A percentile compares a stretch with the other conserved stretches of the same genome.
Evolutionary conservation across 306 rosid species (phyloP).

Genomic region (Quercus alba): DNA sequence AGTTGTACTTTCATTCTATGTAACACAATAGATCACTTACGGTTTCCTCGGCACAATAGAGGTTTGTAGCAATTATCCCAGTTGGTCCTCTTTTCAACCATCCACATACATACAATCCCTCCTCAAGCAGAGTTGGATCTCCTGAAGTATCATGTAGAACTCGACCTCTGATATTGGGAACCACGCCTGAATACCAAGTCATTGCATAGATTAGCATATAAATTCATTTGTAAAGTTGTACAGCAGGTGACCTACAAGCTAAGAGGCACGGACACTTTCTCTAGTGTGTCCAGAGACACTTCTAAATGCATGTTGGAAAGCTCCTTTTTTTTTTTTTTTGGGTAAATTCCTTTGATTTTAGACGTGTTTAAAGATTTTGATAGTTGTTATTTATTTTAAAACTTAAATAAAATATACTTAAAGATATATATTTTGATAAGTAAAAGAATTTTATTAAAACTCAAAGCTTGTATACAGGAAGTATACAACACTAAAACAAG

Average conservation of each 20-base stretch:
- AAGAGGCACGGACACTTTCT: neutral
- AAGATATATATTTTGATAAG: too few species aligned
- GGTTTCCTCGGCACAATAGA: slow-evolving; percentile 89
- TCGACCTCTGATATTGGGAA: slow-evolving; percentile 81
- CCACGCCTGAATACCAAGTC: slow-evolving; percentile 57
- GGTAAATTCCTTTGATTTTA: too few species aligned
- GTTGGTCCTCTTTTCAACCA: slow-evolving; percentile 99
- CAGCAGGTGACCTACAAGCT: neutral
- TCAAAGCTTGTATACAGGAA: too few species aligned
- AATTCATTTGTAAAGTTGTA: neutral
- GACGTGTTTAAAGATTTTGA: too few species aligned
- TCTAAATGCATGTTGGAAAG: too few species aligned
- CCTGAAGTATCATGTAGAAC: slow-evolving; percentile 48
- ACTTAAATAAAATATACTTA: too few species aligned
- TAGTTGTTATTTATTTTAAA: too few species aligned
- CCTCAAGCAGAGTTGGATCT: slow-evolving; percentile 45
- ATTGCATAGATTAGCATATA: slow-evolving; percentile 1
- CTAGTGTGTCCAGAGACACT: too few species aligned
- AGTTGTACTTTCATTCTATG: too few species aligned
- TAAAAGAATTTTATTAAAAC: too few species aligned
- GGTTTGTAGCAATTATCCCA: slow-evolving; percentile 93
- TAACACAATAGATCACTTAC: slow-evolving; percentile 39
- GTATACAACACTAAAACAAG: too few species aligned
- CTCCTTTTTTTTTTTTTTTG: too few species aligned
- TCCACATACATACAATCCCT: slow-evolving; percentile 89